Base-by-base conservation (phyloP, 805 yeast species). In the Candida mattraensis region DNA sequence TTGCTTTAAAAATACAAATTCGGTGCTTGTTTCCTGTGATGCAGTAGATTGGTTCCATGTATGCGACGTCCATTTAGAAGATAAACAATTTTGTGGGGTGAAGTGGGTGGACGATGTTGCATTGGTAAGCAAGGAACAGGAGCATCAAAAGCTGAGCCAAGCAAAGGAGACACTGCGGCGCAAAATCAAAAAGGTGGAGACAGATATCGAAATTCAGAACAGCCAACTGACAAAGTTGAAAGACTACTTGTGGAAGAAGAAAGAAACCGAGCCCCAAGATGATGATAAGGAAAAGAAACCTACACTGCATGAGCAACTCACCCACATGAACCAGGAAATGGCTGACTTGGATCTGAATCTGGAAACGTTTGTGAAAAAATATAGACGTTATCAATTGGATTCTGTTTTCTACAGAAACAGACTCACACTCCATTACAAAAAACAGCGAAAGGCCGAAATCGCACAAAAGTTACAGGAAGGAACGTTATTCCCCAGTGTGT, bases 1-100 rank as follows among this genome's bases (percentile, higher is more conserved):
- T 10, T 77, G 83, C 58, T 75, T 59, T 54, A 74, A 73, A 44
- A 70, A 77, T 1, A 56, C 77, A 0, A 31, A 56, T 5, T 48
- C 67, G 0, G 82, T 76, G 9, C 50, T 77, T 20, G 54, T 77
- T 6, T 58, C 76, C 2, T 22, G 47, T 36, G 51, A 72, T 24
- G 43, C 67, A 3, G 56, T 69, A 11, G 83, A 76, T 50, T 76
- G 74, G 61, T 72, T 77, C 49, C 76, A 74, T 47, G 58, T 70
- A 3, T 77, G 83, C 51, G 57, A 58, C 5, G 34, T 58, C 4
- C 83, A 77, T 53, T 53, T 76, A 30, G 50, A 50, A 17, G 82
- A 77, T 49, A 56, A 50, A 9, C 58, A 63, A 23, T 75, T 72
- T 48, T 70, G 74, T 29, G 40, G 42, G 2, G 42, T 33, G 4